Evolutionary conservation across 106 monocot species (phyloP), one percentile per base, ranked within the genome.

Genomic region (Dendrobium nobile): DNA sequence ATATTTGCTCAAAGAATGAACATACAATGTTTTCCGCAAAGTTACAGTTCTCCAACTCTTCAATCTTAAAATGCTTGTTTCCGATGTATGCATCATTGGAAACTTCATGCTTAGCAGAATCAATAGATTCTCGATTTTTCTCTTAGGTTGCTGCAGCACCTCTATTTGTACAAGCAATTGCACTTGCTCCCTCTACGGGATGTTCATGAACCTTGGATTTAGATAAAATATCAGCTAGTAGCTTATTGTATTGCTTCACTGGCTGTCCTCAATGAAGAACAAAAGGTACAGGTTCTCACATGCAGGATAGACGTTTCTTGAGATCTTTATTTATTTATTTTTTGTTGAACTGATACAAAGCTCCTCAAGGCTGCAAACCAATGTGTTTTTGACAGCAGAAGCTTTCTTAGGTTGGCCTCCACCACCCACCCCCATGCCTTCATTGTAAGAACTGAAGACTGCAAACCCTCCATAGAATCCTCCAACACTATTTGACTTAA

Each of bases 291-390:
- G 28, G 28, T 28, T 28, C 28, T 28, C 28, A 28, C 28, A 28
- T 28, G 28, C 28, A 28, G 28, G 28, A 28, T 28, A 28, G 28
- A 88, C 82, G 70, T 87, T 88, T 64, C 96, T 85, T 1, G 87
- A 92, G 20, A 97, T 90, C 86, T 92, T 97, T 94, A 97, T 94
- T 86, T 28, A 28, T 28, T 28, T 28, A 28, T 92, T 94, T 92
- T 94, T 90, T 4, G 85, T 92, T 4, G 90, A 90, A 0, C 96
- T 93, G 24, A 82, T 84, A 56, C 85, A 96, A 55, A 96, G 88
- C 81, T 96, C 96, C 79, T 94, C 93, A 24, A 96, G 92, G 79
- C 82, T 90, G 79, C 96, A 96, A 47, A 85, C 45, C 81, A 96
- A 56, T 79, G 86, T 96, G 77, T 79, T 90, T 84, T 96, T 93